Conservation (phyloP, 192 early-diverging fungal species). For the Rhizoclosmatium sp. region DNA sequence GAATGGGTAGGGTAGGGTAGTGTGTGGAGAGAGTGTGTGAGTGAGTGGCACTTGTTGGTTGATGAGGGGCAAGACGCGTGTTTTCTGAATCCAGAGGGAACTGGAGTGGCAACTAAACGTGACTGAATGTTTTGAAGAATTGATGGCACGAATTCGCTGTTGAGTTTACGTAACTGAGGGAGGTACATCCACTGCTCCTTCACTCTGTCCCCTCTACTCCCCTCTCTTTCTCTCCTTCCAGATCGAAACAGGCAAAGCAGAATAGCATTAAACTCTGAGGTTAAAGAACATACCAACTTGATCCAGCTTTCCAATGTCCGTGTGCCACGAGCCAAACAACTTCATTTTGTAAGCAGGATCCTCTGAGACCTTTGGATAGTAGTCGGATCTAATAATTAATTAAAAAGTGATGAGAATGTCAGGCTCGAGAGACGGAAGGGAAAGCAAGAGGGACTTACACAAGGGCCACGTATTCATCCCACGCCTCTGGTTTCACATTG, state of each 20-base stretch:
- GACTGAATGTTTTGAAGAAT: too few relatives aligned
- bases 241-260: background rate
- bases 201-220: background rate
- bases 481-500: slow-evolving; percentile 82
- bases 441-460: slow-evolving; percentile 47
- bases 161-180: too few relatives aligned
- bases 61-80: background rate
- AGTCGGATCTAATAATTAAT: slow-evolving; percentile 62
- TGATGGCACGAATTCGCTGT: too few relatives aligned
- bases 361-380: slow-evolving; percentile 79
- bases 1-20: too few relatives aligned
- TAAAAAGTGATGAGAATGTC: slow-evolving; percentile 2
- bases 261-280: background rate
- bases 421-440: background rate
- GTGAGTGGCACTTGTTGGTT: background rate
- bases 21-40: background rate
- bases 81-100: too few relatives aligned
- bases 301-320: slow-evolving; percentile 87
- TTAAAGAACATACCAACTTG: slow-evolving; percentile 69
- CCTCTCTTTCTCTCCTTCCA: slow-evolving; percentile 4
- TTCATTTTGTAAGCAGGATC: slow-evolving; percentile 78
- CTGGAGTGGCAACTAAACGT: too few relatives aligned
- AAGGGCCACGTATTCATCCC: slow-evolving; percentile 84
- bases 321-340: slow-evolving; percentile 89
- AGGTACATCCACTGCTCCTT: too few relatives aligned